Conservation (phyloP, 345 rosid genomes). For the Populus pruinosa region DNA sequence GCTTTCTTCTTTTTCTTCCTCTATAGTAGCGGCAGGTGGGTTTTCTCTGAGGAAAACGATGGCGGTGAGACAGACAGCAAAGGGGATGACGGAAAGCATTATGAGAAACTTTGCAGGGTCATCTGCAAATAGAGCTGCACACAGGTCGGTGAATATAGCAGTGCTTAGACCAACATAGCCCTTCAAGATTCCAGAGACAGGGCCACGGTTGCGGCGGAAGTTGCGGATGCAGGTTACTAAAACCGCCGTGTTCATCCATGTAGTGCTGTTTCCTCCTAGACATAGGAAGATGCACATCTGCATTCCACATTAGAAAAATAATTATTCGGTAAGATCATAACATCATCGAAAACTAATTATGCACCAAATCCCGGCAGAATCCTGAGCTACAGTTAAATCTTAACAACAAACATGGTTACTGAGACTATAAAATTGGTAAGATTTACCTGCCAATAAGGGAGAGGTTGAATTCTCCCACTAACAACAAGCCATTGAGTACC, state of each 20-base stretch:
- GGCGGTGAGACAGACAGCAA: conserved; percentile 73
- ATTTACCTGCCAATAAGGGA: conserved; percentile 85
- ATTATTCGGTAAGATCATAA: background rate
- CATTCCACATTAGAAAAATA: conserved; percentile 15
- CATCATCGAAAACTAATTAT: background rate
- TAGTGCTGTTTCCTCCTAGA: conserved; percentile 92
- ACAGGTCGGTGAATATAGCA: conserved; percentile 86
- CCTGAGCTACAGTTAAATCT: no score
- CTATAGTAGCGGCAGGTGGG: conserved; percentile 46
- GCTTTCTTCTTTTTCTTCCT: conserved; percentile 55
- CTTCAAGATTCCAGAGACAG: conserved; percentile 84
- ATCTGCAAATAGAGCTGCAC: conserved; percentile 70
- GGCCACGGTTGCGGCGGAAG: conserved; percentile 84
- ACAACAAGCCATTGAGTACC: conserved; percentile 97
- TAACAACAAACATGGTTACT: no score
- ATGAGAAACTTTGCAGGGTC: conserved; percentile 59
- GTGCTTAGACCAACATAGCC: conserved; percentile 90
- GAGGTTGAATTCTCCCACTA: conserved; percentile 54
- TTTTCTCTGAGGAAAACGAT: conserved; percentile 77
- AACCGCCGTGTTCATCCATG: conserved; percentile 99
- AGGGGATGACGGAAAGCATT: conserved; percentile 67
- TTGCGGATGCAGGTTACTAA: conserved; percentile 85
- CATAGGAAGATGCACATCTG: conserved; percentile 77
- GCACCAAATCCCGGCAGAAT: background rate
- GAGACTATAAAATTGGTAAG: background rate